Percentiles rank a stretch among this genome's conserved stretches.
These are phyloP conservation scores for Podospora tetraspora DNA, from an alignment of 495 filamentous ascomycete species.

Conservation along the genomic window DNA sequence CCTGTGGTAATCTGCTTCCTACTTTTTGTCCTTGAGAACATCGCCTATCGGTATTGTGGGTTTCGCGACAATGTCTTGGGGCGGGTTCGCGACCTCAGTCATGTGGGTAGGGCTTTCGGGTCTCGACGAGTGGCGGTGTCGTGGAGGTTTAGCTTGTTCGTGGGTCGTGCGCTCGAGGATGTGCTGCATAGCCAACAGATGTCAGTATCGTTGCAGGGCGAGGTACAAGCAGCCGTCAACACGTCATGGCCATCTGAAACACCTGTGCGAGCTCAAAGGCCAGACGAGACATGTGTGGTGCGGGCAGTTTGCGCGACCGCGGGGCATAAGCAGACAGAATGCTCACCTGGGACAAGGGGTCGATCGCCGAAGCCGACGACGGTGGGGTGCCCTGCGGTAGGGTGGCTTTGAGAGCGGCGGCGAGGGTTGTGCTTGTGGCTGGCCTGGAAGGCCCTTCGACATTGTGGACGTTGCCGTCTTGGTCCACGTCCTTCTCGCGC, in stretches of 20 bases:
- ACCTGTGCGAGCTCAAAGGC: not conserved
- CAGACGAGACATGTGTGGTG: not conserved
- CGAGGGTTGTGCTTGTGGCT: constrained; percentile 9
- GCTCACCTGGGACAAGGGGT: constrained; percentile 46
- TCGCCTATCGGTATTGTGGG: constrained; percentile 31
- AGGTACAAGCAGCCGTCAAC: not conserved
- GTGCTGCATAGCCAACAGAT: constrained; percentile 36
- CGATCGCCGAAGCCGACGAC: constrained; percentile 28
- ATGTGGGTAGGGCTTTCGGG: constrained; percentile 46
- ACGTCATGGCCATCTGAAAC: not conserved
- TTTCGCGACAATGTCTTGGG: constrained; percentile 30
- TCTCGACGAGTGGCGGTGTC: constrained; percentile 53
- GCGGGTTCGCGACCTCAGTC: constrained; percentile 40
- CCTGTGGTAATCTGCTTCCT: constrained; percentile 23
- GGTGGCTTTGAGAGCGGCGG: not conserved
- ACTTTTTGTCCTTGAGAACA: constrained; percentile 62
- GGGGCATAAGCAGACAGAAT: not conserved
- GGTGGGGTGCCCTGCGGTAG: constrained; percentile 9
- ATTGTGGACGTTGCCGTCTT: constrained; percentile 18
- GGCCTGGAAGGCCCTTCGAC: constrained; percentile 12
- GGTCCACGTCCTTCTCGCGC: constrained; percentile 11
- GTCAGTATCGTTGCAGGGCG: not conserved
- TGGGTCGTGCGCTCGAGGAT: constrained; percentile 82
- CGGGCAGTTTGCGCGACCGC: not conserved
- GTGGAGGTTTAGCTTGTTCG: constrained; percentile 61